These are phyloP conservation scores for Boletus pseudopeckii DNA, from an alignment of 768 basidiomycete species.

Conservation along the genomic window DNA sequence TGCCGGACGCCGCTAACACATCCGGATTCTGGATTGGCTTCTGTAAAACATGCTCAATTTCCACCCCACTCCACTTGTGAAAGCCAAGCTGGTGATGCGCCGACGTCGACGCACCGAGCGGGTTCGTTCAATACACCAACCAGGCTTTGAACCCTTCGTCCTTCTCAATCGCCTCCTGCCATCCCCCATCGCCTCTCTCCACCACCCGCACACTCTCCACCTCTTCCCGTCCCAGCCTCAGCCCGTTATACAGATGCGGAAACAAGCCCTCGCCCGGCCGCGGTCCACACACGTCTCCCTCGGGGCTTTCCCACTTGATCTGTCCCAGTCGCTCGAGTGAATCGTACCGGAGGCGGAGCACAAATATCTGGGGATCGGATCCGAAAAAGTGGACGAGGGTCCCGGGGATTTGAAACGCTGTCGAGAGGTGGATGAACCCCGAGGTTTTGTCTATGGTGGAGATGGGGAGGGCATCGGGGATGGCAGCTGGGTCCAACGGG, in stretches of 20 bases:
- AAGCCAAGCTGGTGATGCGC: too few relatives aligned
- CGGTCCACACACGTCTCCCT: conserved; percentile 38
- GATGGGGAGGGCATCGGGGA: conserved; percentile 47
- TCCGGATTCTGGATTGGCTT: not conserved
- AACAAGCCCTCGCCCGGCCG: conserved; percentile 46
- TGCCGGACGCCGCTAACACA: not conserved
- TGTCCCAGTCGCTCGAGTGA: conserved; percentile 31
- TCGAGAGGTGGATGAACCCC: conserved; percentile 57
- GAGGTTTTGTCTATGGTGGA: conserved; percentile 45
- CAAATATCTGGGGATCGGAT: conserved; percentile 36
- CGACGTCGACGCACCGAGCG: not conserved
- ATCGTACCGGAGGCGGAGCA: conserved; percentile 44
- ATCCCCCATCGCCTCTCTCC: conserved; percentile 26
- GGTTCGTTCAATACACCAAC: conserved; percentile 32
- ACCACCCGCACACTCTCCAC: conserved; percentile 39
- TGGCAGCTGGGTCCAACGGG: conserved; percentile 30
- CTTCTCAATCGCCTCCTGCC: conserved; percentile 31
- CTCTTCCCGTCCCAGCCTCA: conserved; percentile 42
- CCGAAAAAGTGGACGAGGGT: conserved; percentile 48
- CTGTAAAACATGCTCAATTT: not conserved
- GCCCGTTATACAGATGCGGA: conserved; percentile 51
- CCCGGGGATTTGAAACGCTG: conserved; percentile 44
- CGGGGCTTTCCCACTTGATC: conserved; percentile 50
- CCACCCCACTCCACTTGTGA: not conserved
- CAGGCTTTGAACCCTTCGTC: conserved; percentile 22